Evolutionary conservation across 2,329 filamentous ascomycete genomes (phyloP).

Genomic region (Arthroderma uncinatum): DNA sequence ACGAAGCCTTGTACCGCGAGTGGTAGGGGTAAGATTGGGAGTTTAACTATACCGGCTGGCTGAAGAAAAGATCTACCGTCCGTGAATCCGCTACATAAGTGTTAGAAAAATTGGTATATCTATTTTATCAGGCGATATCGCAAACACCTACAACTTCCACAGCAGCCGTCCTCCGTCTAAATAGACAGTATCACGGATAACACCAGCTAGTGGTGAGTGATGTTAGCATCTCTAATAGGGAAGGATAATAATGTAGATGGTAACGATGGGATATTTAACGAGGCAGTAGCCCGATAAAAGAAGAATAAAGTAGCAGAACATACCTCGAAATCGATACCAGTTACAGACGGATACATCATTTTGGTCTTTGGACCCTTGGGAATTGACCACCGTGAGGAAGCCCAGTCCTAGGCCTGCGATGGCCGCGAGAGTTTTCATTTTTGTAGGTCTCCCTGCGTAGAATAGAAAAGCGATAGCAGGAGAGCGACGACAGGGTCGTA

Average conservation of each 20-base stretch:
- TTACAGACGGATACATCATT: slow-evolving; percentile 49
- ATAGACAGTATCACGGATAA: slow-evolving; percentile 53
- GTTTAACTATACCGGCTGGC: slow-evolving; percentile 35
- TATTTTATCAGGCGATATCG: not conserved
- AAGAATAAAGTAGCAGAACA: slow-evolving; percentile 11
- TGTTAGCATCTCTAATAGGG: slow-evolving; percentile 7
- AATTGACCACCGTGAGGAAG: not conserved
- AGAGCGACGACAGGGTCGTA: not conserved
- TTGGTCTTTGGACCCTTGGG: slow-evolving; percentile 27
- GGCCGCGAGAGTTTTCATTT: not conserved
- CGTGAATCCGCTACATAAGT: slow-evolving; percentile 28
- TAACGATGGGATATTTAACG: not conserved
- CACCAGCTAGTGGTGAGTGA: slow-evolving; percentile 38
- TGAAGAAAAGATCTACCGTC: slow-evolving; percentile 31
- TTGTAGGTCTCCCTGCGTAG: too few species aligned
- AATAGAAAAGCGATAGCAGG: not conserved
- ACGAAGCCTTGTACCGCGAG: too few species aligned
- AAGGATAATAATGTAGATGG: too few species aligned
- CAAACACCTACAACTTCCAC: slow-evolving; percentile 37
- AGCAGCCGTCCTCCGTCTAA: slow-evolving; percentile 51
- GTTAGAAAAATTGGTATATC: not conserved
- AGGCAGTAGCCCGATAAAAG: not conserved
- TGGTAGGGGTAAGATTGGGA: not conserved
- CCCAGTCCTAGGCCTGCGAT: not conserved
- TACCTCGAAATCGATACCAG: slow-evolving; percentile 40